Evolutionary conservation across 75 land plant genomes (phyloP).

Genomic region (Gnetum montanum): DNA sequence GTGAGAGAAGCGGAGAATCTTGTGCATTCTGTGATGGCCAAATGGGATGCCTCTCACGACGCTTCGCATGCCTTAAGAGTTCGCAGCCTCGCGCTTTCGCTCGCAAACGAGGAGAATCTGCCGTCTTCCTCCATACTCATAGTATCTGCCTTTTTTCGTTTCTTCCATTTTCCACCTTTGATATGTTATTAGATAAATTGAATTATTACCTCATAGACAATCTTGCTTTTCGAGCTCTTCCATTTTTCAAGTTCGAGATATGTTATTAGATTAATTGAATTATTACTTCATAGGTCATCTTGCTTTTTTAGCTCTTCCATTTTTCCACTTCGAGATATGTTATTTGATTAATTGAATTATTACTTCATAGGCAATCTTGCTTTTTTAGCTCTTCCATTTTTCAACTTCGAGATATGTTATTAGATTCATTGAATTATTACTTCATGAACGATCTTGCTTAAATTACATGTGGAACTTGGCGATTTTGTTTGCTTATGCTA

Average conservation of each 20-base stretch:
- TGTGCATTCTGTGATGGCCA: conserved; percentile 55
- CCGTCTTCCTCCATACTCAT: conserved; percentile 29
- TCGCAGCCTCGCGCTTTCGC: conserved; percentile 78
- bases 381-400: background rate
- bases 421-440: too few species aligned
- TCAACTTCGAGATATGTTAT: background rate
- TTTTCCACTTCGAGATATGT: background rate
- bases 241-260: background rate
- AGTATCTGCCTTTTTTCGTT: conserved; percentile 13
- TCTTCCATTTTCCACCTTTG: too few species aligned
- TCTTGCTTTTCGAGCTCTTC: background rate
- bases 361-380: too few species aligned
- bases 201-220: background rate
- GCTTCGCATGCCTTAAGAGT: conserved; percentile 82
- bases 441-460: too few species aligned
- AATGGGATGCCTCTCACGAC: conserved; percentile 91
- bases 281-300: background rate
- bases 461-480: too few species aligned
- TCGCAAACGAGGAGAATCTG: conserved; percentile 63
- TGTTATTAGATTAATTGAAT: background rate
- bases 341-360: background rate
- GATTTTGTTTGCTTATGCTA: background rate
- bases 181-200: too few species aligned
- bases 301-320: conserved; percentile 1
- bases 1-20: conserved; percentile 65